These are phyloP conservation scores for Puya raimondii DNA, from an alignment of 176 grass and related monocot species.

Conservation along the genomic window DNA sequence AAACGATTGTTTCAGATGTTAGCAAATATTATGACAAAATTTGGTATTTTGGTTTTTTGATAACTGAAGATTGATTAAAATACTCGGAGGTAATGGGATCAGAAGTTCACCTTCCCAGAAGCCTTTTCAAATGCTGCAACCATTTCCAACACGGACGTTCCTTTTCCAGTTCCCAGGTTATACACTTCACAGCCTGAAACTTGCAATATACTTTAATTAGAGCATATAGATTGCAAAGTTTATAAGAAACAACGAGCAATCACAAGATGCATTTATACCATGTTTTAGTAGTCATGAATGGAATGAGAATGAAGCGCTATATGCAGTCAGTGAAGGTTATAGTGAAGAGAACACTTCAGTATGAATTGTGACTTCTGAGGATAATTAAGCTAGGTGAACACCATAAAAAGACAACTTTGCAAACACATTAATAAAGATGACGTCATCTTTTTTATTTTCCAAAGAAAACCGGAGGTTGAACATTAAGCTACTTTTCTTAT, in stretches of 20 bases:
- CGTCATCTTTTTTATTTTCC: too few species aligned
- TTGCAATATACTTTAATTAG: background rate
- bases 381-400: too few species aligned
- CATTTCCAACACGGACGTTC: conserved; percentile 95
- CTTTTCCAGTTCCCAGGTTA: conserved; percentile 88
- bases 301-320: background rate
- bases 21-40: background rate
- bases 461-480: too few species aligned
- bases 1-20: background rate
- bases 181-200: conserved; percentile 81
- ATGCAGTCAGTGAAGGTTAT: background rate
- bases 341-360: background rate
- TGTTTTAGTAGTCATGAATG: background rate
- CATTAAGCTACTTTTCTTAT: too few species aligned
- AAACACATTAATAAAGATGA: too few species aligned
- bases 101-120: conserved; percentile 69
- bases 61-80: conserved; percentile 11
- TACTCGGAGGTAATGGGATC: background rate
- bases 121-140: conserved; percentile 90
- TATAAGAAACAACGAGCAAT: conserved; percentile 10
- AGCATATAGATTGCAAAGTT: conserved; percentile 4
- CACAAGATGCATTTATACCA: conserved; percentile 3
- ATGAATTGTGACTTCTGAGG: too few species aligned
- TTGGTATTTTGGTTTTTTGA: background rate
- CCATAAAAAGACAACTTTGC: too few species aligned